These are phyloP conservation scores for Fonsecaea monophora DNA, from an alignment of 2,329 filamentous ascomycete genomes.

Conservation along the genomic window DNA sequence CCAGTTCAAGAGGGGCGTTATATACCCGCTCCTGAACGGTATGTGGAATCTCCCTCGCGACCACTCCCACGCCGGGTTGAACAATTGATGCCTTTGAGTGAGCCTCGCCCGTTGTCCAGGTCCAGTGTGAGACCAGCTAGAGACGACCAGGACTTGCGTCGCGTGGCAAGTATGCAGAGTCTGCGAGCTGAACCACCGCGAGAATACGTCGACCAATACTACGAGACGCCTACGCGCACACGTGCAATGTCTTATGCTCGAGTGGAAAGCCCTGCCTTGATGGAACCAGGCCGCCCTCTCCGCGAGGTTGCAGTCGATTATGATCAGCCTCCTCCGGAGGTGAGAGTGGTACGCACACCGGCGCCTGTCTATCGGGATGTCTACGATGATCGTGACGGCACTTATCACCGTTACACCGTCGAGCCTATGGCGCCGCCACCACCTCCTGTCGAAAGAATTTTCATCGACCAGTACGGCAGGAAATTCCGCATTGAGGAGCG, in stretches of 20 bases:
- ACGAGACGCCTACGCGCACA: constrained; percentile 37
- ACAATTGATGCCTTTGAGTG: constrained; percentile 42
- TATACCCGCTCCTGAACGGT: constrained; percentile 34
- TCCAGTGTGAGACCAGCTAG: constrained; percentile 44
- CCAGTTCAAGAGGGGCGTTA: constrained; percentile 45
- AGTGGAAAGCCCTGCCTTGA: constrained; percentile 47
- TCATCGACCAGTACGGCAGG: constrained; percentile 83
- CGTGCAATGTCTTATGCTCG: constrained; percentile 50
- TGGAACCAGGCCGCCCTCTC: constrained; percentile 47
- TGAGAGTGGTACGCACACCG: constrained; percentile 51
- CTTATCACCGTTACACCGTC: constrained; percentile 48
- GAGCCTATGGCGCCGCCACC: constrained; percentile 53
- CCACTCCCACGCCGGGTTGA: constrained; percentile 38
- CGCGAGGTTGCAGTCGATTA: constrained; percentile 45
- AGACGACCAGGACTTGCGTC: constrained; percentile 54
- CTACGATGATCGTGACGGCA: constrained; percentile 53
- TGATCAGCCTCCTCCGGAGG: constrained; percentile 50
- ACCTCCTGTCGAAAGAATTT: constrained; percentile 68
- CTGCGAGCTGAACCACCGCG: constrained; percentile 51
- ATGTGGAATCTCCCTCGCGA: constrained; percentile 38
- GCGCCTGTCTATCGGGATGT: constrained; percentile 48
- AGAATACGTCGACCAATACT: constrained; percentile 52
- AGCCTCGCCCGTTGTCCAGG: constrained; percentile 50
- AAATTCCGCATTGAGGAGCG: constrained; percentile 68
- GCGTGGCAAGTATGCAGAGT: constrained; percentile 56